Conservation (phyloP, 768 basidiomycete species). For the Mrakia frigida region DNA sequence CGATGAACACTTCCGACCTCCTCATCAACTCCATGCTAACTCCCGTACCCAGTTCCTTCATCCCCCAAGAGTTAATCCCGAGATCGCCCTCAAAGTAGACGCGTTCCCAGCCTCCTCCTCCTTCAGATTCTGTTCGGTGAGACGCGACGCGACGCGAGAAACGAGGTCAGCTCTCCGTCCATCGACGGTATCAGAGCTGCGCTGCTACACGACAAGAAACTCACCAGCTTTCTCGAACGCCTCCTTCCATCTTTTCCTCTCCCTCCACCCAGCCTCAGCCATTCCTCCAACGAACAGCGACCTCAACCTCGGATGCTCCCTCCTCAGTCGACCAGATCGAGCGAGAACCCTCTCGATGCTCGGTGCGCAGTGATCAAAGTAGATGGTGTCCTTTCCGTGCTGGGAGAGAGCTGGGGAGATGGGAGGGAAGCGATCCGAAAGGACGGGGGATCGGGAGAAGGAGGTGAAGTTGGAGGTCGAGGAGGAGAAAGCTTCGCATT, state of each 20-base stretch:
- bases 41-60: background rate
- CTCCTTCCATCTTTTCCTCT: background rate
- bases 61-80: background rate
- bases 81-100: slow-evolving; percentile 7
- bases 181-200: no score
- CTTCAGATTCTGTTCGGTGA: slow-evolving; percentile 14
- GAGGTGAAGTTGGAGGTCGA: background rate
- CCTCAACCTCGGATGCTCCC: background rate
- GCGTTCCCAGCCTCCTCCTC: slow-evolving; percentile 9
- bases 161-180: no score
- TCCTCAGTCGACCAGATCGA: background rate
- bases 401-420: background rate
- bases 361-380: background rate
- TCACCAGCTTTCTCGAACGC: background rate
- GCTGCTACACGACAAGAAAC: no score
- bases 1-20: background rate
- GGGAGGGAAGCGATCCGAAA: slow-evolving; percentile 5
- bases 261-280: background rate
- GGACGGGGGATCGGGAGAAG: background rate
- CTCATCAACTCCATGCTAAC: slow-evolving; percentile 10
- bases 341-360: background rate
- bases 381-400: background rate
- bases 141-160: no score
- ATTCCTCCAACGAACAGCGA: background rate
- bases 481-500: background rate